Conservation (phyloP, 1,284 basidiomycete species). For the Rhizoctonia solani region DNA sequence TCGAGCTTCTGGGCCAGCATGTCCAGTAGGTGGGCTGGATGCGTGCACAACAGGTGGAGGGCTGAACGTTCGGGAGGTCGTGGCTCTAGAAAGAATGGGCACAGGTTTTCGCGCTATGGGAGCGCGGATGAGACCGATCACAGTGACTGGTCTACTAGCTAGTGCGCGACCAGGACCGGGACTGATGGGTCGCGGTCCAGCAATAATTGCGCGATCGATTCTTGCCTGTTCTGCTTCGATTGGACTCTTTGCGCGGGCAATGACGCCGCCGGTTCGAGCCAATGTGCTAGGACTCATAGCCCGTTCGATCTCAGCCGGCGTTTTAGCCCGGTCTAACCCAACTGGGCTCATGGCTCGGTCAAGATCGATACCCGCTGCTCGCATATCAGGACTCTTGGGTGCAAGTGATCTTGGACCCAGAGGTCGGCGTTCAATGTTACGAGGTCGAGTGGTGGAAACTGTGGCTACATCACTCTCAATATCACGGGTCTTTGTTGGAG, state of each 20-base stretch:
- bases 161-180: conserved; percentile 23
- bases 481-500: conserved; percentile 25
- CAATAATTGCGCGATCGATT: conserved; percentile 18
- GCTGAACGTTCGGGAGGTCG: conserved; percentile 26
- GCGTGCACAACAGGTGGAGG: conserved; percentile 7
- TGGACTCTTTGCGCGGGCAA: conserved; percentile 25
- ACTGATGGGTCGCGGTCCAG: conserved; percentile 24
- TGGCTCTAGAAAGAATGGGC: conserved; percentile 7
- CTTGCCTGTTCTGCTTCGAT: conserved; percentile 28
- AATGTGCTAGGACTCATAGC: conserved; percentile 3
- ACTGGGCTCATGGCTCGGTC: conserved; percentile 10
- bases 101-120: conserved; percentile 32
- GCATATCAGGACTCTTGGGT: conserved; percentile 46
- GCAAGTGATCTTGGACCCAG: conserved; percentile 73
- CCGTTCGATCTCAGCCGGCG: conserved; percentile 25
- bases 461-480: conserved; percentile 32
- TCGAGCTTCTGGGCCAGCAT: neutral
- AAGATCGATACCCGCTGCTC: conserved; percentile 37
- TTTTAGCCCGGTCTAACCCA: conserved; percentile 4
- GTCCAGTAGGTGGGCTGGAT: conserved; percentile 29
- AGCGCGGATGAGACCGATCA: neutral
- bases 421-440: conserved; percentile 58
- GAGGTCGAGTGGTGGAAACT: conserved; percentile 29
- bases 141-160: neutral
- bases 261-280: conserved; percentile 7